Conservation (phyloP, 768 basidiomycete genomes). For the Heimioporus sp. region DNA sequence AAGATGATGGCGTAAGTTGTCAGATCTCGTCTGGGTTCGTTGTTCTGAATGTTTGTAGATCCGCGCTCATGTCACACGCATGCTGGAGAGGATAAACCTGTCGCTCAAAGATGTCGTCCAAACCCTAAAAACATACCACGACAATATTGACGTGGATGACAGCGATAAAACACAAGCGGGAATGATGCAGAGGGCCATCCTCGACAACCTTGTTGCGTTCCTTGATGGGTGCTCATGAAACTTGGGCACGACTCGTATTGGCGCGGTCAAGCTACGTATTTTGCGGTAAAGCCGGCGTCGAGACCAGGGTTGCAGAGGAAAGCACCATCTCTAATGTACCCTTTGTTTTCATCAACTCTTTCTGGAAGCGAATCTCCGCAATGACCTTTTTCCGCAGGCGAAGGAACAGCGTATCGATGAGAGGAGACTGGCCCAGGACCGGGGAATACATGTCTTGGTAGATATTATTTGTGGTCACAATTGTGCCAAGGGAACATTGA, state of each 20-base stretch:
- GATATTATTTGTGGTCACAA: conserved; percentile 6
- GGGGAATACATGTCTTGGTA: conserved; percentile 83
- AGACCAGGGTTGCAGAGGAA: conserved; percentile 47
- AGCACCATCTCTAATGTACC: conserved; percentile 93
- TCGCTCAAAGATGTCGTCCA: conserved; percentile 67
- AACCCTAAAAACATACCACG: conserved; percentile 68
- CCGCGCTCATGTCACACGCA: conserved; percentile 67
- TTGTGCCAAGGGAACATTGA: background rate
- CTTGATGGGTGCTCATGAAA: conserved; percentile 38
- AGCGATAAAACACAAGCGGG: conserved; percentile 33
- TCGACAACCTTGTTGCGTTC: conserved; percentile 65
- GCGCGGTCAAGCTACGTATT: conserved; percentile 15
- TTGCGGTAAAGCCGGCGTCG: conserved; percentile 13
- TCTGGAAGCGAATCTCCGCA: conserved; percentile 85
- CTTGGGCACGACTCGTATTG: background rate
- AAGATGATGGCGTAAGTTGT: conserved; percentile 88
- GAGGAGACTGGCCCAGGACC: conserved; percentile 90
- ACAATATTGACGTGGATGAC: conserved; percentile 63
- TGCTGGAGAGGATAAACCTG: conserved; percentile 73
- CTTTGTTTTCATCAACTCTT: conserved; percentile 75
- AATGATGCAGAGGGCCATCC: conserved; percentile 63
- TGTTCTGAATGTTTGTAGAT: conserved; percentile 50
- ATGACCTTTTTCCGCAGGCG: conserved; percentile 82
- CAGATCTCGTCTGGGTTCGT: background rate
- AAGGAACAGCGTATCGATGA: conserved; percentile 84